A percentile compares a stretch with the other conserved stretches of the same genome.
These are phyloP conservation scores for Plasmodium billcollinsi DNA, from an alignment of 169 alveolate species.

Conservation along the genomic window DNA sequence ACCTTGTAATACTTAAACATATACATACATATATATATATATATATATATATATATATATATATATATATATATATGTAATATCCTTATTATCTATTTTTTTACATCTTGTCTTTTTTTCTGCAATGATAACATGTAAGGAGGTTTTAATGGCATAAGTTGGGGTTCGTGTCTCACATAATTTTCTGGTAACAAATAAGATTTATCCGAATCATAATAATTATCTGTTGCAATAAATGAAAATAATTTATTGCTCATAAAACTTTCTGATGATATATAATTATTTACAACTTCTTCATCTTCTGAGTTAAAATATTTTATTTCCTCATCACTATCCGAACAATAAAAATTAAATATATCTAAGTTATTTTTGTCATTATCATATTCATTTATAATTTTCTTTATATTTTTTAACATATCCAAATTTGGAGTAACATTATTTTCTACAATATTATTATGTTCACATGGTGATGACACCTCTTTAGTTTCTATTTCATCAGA, in stretches of 20 bases:
- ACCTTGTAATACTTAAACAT: neutral
- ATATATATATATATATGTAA: slow-evolving; percentile 13
- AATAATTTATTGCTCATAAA: slow-evolving; percentile 41
- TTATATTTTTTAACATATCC: neutral
- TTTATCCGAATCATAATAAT: slow-evolving; percentile 74
- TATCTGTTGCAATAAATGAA: slow-evolving; percentile 71
- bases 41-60: neutral
- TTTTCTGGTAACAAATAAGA: slow-evolving; percentile 69
- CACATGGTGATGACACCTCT: neutral
- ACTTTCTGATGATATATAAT: slow-evolving; percentile 50
- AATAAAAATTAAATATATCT: slow-evolving; percentile 74
- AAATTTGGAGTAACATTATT: neutral
- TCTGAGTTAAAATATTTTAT: slow-evolving; percentile 75
- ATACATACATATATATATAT: neutral
- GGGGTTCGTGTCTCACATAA: slow-evolving; percentile 73
- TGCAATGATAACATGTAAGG: slow-evolving; percentile 71
- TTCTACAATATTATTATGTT: neutral
- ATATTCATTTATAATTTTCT: neutral
- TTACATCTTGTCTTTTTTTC: slow-evolving; percentile 56
- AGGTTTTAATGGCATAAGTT: slow-evolving; percentile 73
- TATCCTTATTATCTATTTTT: slow-evolving; percentile 25
- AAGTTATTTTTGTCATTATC: slow-evolving; percentile 8
- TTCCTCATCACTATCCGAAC: slow-evolving; percentile 73
- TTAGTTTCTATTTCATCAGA: neutral
- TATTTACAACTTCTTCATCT: slow-evolving; percentile 63